Base-by-base conservation (phyloP, 129 eudicot species). In the Rutidosis leptorrhynchoides region DNA sequence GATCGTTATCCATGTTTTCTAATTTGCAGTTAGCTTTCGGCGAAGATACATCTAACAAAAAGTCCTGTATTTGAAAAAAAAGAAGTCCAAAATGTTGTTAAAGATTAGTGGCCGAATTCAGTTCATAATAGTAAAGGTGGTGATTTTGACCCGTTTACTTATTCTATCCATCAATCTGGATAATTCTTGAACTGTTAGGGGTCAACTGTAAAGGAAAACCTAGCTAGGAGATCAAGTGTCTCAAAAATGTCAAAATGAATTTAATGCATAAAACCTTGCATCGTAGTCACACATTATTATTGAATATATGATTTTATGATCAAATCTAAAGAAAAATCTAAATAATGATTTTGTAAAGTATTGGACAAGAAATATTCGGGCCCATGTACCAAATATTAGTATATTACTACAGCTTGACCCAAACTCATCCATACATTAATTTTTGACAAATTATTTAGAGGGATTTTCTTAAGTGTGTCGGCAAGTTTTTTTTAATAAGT, bases 41-140 rank as follows among this genome's bases (percentile, higher is more conserved):
- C 30, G 95, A 74, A 42, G 75, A 58, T 52, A 56, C 68, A 37
- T 74, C 82, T 29, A 55, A 12, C 22, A 70, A 28, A 25, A 68
- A 53, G n/a, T 78, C 83, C 95, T 87, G 82, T 19, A 71, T 45
- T n/a, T n/a, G n/a, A n/a, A n/a, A 21, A 35, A 67, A 40, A 67
- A 40, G 14, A 21, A 6, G 27, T 53, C 3, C 10, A 9, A 35
- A 25, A 24, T 19, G 35, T 27, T 27, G 11, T 19, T 7, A 17
- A 73, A 3, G 49, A 55, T 35, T 52, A 58, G 43, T 33, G 27
- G 14, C 55, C 24, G 42, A 21, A 8, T 7, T 62, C 37, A n/a
- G n/a, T 72, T n/a, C n/a, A 23, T 53, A 17, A 17, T 56, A 12
- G 12, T 56, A 8, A 56, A 57, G 35, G 21, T 15, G 32, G 62